Conservation (phyloP, 2,329 filamentous ascomycete species). For the Xylaria sp. region DNA sequence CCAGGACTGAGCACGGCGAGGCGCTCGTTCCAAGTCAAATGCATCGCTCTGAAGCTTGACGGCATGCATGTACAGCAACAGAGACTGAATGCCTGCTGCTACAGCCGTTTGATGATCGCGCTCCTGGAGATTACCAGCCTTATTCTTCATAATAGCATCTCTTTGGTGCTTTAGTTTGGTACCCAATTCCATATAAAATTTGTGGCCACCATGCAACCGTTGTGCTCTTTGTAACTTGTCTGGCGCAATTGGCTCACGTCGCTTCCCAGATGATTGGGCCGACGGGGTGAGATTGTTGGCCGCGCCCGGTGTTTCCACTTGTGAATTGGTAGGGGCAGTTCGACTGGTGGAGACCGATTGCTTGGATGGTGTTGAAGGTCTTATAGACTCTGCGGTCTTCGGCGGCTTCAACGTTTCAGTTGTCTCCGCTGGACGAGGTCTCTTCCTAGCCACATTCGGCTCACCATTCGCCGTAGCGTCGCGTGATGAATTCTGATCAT, state of each 20-base stretch:
- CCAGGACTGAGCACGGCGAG: constrained; percentile 34
- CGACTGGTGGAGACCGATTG: constrained; percentile 47
- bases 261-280: constrained; percentile 30
- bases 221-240: constrained; percentile 29
- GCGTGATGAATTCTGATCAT: constrained; percentile 21
- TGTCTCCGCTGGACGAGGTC: constrained; percentile 39
- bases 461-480: constrained; percentile 42
- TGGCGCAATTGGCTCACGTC: constrained; percentile 32
- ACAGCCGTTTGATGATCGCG: constrained; percentile 28
- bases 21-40: constrained; percentile 40
- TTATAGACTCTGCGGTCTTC: constrained; percentile 39
- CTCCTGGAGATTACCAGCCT: constrained; percentile 16
- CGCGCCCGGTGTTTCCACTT: constrained; percentile 47
- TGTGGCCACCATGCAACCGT: constrained; percentile 35
- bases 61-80: constrained; percentile 44
- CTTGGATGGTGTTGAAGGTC: constrained; percentile 48
- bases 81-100: constrained; percentile 30
- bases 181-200: constrained; percentile 39
- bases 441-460: constrained; percentile 43
- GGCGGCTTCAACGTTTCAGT: constrained; percentile 39
- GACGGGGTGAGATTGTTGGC: constrained; percentile 39
- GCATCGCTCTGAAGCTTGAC: constrained; percentile 47
- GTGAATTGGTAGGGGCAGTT: constrained; percentile 49
- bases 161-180: constrained; percentile 51
- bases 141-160: constrained; percentile 40